These are phyloP conservation scores for Aspergillus fischeri DNA, from an alignment of 2,329 filamentous ascomycete species.

Conservation along the genomic window DNA sequence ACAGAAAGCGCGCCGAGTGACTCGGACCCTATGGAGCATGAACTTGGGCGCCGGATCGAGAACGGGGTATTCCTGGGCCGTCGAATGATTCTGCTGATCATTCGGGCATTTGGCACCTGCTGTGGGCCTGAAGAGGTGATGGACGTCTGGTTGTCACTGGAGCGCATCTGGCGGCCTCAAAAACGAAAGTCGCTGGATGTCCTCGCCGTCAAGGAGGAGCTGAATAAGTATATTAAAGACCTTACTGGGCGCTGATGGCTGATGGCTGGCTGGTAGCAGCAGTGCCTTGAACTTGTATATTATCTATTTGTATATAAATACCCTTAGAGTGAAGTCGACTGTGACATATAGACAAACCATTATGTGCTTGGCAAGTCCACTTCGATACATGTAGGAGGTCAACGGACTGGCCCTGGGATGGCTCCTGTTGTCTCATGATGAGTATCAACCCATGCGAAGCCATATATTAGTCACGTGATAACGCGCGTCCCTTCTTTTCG, in stretches of 20 bases:
- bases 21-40: conserved; percentile 11
- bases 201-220: conserved; percentile 33
- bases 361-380: neutral
- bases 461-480: conserved; percentile 21
- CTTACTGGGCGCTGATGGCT: neutral
- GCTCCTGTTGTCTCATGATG: neutral
- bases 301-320: conserved; percentile 20
- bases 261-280: neutral
- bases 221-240: conserved; percentile 32
- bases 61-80: conserved; percentile 42
- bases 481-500: conserved; percentile 13
- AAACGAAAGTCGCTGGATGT: conserved; percentile 35
- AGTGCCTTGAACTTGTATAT: conserved; percentile 23
- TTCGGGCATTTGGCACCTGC: conserved; percentile 38
- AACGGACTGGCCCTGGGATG: neutral
- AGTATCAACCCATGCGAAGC: neutral
- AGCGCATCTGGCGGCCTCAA: conserved; percentile 37
- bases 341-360: neutral
- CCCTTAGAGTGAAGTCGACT: conserved; percentile 7
- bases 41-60: conserved; percentile 30
- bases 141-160: conserved; percentile 37
- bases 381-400: neutral
- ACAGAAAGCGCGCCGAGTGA: conserved; percentile 3
- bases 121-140: conserved; percentile 34
- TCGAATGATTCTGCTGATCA: conserved; percentile 35